Evolutionary conservation across 1,139 yeast genomes (phyloP).

Genomic region (Casaregolazyma lundiana): DNA sequence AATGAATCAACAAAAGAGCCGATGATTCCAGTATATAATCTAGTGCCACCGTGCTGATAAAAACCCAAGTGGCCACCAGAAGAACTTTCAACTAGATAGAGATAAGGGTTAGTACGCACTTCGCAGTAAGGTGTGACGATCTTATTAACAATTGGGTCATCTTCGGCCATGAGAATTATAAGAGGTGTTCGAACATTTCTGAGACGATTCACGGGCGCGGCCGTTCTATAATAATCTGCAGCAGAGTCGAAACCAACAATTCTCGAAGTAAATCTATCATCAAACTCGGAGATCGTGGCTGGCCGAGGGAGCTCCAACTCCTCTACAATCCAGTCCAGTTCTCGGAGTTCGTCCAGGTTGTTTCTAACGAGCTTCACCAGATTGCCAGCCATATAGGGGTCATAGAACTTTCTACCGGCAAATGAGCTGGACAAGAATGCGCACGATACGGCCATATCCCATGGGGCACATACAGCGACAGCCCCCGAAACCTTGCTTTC

Average conservation of each 20-base stretch:
- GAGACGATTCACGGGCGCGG: conserved; percentile 58
- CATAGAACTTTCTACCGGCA: conserved; percentile 60
- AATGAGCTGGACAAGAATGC: conserved; percentile 47
- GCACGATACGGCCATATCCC: conserved; percentile 69
- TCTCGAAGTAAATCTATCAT: conserved; percentile 65
- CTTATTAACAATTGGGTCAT: conserved; percentile 78
- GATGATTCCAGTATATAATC: conserved; percentile 70
- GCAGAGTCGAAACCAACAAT: conserved; percentile 69
- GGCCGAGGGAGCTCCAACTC: conserved; percentile 32
- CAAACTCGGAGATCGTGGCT: conserved; percentile 56
- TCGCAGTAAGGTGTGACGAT: conserved; percentile 58
- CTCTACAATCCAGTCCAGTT: conserved; percentile 37
- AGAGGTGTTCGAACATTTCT: conserved; percentile 59
- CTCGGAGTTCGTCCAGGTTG: conserved; percentile 52
- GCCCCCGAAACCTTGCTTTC: conserved; percentile 55
- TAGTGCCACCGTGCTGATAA: conserved; percentile 56
- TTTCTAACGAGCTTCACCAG: conserved; percentile 57
- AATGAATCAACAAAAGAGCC: conserved; percentile 57
- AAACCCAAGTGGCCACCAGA: conserved; percentile 86
- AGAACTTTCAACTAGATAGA: conserved; percentile 60
- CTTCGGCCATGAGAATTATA: conserved; percentile 62
- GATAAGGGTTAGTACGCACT: conserved; percentile 61
- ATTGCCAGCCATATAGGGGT: conserved; percentile 62
- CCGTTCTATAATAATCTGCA: conserved; percentile 65
- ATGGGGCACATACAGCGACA: conserved; percentile 67